Conservation (phyloP, 257 asterid genomes). For the Solanum sejunctum region DNA sequence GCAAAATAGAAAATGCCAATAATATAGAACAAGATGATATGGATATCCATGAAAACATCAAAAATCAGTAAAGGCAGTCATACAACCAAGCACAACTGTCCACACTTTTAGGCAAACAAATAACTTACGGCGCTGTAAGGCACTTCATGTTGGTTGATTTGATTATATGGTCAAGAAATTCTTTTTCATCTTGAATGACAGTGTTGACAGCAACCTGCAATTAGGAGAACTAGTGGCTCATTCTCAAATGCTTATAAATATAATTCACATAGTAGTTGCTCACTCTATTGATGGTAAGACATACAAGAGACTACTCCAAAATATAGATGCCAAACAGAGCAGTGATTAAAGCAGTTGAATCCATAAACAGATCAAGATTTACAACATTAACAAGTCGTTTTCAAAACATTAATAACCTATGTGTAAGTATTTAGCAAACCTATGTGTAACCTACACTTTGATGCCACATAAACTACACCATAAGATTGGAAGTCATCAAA, state of each 20-base stretch:
- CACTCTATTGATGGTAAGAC: not conserved
- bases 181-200: conserved; percentile 73
- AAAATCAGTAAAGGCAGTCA: not conserved
- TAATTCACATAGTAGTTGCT: not conserved
- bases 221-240: not conserved
- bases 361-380: not conserved
- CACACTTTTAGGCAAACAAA: not conserved
- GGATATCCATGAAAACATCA: not conserved
- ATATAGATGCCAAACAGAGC: not conserved
- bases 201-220: conserved; percentile 97
- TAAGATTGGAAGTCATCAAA: not conserved
- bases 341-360: not conserved
- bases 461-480: not conserved
- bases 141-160: conserved; percentile 98
- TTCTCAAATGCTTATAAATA: not conserved
- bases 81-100: not conserved
- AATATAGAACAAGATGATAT: not conserved
- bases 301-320: not conserved
- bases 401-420: not conserved
- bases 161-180: conserved; percentile 85
- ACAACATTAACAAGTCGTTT: not conserved
- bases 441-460: not conserved
- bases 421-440: not conserved
- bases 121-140: conserved; percentile 77
- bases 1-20: not conserved